Conservation (phyloP, 305 asterid species). For the Fraxinus nigra region DNA sequence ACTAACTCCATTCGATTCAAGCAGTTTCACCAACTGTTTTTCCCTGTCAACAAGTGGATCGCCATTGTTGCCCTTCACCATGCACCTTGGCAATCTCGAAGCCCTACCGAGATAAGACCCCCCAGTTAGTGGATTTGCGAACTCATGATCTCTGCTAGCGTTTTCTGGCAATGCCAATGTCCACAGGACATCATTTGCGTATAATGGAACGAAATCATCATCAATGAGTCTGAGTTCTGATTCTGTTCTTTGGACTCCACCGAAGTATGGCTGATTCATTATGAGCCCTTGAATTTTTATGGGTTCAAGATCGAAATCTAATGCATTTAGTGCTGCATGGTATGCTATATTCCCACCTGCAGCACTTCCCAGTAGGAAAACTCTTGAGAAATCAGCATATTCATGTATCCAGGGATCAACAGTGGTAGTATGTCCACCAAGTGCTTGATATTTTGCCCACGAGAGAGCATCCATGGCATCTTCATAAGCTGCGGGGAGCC, state of each 20-base stretch:
- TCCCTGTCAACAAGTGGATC: constrained; percentile 47
- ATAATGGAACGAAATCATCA: constrained; percentile 30
- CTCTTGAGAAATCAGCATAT: constrained; percentile 30
- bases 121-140: constrained; percentile 16
- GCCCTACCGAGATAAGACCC: constrained; percentile 14
- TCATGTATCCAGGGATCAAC: constrained; percentile 41
- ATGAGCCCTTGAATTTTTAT: constrained; percentile 30
- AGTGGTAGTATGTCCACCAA: neutral
- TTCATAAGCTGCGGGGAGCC: constrained; percentile 48
- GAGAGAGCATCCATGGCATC: constrained; percentile 39
- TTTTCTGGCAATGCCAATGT: constrained; percentile 36
- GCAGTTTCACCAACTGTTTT: constrained; percentile 25
- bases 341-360: constrained; percentile 44
- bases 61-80: constrained; percentile 41
- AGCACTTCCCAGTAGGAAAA: constrained; percentile 44
- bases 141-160: constrained; percentile 36
- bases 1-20: constrained; percentile 33
- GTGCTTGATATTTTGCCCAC: constrained; percentile 37
- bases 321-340: constrained; percentile 24
- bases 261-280: constrained; percentile 24
- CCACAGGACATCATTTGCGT: constrained; percentile 41
- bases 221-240: constrained; percentile 26
- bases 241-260: constrained; percentile 23
- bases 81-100: constrained; percentile 32
- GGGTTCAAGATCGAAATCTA: constrained; percentile 25